A percentile compares a stretch with the other conserved stretches of the same genome.
phyloP scores from a whole-genome alignment of 805 yeast species.

The Saccharomycopsis lassenensis region DNA sequence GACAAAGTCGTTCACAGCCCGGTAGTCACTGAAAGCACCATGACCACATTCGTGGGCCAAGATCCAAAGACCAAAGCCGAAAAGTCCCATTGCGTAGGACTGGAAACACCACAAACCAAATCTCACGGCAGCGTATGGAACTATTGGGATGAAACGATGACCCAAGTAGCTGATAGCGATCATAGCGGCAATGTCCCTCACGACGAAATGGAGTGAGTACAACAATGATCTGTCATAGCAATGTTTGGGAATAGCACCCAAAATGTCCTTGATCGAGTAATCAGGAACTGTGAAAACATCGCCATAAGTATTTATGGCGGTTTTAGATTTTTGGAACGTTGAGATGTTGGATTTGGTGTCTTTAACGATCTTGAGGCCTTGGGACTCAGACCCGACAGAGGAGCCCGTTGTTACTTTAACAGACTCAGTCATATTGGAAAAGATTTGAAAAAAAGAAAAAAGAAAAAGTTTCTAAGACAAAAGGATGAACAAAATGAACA shows the following conservation, averaged over 20 bases:
- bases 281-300: conserved; percentile 50
- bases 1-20: conserved; percentile 39
- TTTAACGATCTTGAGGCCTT: not conserved
- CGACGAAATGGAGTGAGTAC: conserved; percentile 40
- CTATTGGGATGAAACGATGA: conserved; percentile 33
- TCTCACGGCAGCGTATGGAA: conserved; percentile 27
- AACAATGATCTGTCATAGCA: conserved; percentile 45
- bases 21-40: conserved; percentile 47
- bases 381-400: not conserved
- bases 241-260: conserved; percentile 48
- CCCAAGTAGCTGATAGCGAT: conserved; percentile 33
- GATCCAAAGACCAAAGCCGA: conserved; percentile 52
- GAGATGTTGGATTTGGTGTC: conserved; percentile 1
- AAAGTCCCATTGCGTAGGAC: conserved; percentile 33
- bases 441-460: too few relatives aligned
- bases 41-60: conserved; percentile 61
- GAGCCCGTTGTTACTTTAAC: not conserved
- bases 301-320: conserved; percentile 43
- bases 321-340: conserved; percentile 11
- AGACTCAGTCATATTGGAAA: too few relatives aligned
- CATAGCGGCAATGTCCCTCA: conserved; percentile 41
- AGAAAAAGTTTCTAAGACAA: too few relatives aligned
- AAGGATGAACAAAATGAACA: too few relatives aligned
- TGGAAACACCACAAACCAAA: conserved; percentile 33
- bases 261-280: conserved; percentile 45